Evolutionary conservation across 495 filamentous ascomycete genomes (phyloP).

Genomic region (Neurospora sp.): DNA sequence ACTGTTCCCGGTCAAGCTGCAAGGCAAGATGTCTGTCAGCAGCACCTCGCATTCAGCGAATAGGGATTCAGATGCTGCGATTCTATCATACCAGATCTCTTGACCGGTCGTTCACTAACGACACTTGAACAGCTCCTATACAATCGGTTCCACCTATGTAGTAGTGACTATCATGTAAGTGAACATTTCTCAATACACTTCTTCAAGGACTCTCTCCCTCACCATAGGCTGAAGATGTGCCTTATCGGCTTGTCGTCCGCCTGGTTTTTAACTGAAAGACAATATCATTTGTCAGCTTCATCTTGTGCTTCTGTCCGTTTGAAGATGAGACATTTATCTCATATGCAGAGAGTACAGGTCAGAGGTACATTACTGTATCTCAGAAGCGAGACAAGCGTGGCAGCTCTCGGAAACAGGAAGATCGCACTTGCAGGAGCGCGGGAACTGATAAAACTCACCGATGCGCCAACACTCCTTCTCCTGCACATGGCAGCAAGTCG

Average conservation of each 20-base stretch:
- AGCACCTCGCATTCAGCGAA: background rate
- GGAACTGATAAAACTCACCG: background rate
- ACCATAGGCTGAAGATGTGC: background rate
- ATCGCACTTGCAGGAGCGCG: background rate
- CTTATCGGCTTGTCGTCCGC: background rate
- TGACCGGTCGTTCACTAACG: background rate
- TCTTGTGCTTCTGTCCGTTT: background rate
- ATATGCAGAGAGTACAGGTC: background rate
- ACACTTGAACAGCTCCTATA: background rate
- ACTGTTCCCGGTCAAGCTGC: background rate
- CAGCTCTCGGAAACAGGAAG: background rate
- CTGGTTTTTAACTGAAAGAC: background rate
- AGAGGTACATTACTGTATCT: background rate
- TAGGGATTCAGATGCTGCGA: background rate
- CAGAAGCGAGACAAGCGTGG: background rate
- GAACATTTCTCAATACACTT: background rate
- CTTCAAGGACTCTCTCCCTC: background rate
- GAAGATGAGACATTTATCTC: background rate
- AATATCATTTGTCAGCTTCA: background rate
- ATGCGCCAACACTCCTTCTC: background rate
- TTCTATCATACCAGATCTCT: background rate
- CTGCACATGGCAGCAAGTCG: background rate
- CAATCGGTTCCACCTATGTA: background rate
- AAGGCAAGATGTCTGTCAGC: background rate
- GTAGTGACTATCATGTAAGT: background rate